phyloP scores from a whole-genome alignment of 2,329 filamentous ascomycete species.

The Penicillium corylophilum region DNA sequence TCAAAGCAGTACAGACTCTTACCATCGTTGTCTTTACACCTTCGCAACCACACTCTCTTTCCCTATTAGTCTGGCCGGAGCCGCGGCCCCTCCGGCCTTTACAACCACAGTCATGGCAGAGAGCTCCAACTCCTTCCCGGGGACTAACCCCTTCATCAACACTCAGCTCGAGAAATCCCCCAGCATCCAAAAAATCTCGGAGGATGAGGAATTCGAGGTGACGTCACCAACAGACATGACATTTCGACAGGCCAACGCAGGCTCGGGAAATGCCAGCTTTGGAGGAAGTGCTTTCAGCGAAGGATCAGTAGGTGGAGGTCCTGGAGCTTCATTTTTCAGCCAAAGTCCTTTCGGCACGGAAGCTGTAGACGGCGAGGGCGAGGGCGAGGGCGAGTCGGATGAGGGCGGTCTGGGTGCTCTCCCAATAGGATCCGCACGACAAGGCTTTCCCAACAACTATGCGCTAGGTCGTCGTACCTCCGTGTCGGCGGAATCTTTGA shows the following conservation, averaged over 20 bases:
- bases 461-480: constrained; percentile 91
- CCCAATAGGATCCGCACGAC: constrained; percentile 25
- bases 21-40: constrained; percentile 46
- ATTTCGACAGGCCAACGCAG: constrained; percentile 50
- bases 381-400: constrained; percentile 20
- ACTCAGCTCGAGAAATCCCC: constrained; percentile 59
- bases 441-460: constrained; percentile 76
- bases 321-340: constrained; percentile 30
- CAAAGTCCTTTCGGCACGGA: constrained; percentile 34
- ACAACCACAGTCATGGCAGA: constrained; percentile 61
- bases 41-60: constrained; percentile 52
- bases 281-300: constrained; percentile 26
- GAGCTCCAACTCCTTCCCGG: constrained; percentile 64
- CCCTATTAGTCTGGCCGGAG: constrained; percentile 28
- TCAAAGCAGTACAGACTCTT: not conserved
- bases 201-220: constrained; percentile 81
- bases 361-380: constrained; percentile 17
- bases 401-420: constrained; percentile 26
- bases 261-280: constrained; percentile 47
- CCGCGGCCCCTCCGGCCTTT: constrained; percentile 28
- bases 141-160: constrained; percentile 77
- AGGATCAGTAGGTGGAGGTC: constrained; percentile 10
- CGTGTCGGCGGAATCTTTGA: constrained; percentile 93
- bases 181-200: constrained; percentile 64
- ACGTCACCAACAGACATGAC: constrained; percentile 69